Evolutionary conservation across 257 asterid species (phyloP).

Genomic region (Solanum phureja): DNA sequence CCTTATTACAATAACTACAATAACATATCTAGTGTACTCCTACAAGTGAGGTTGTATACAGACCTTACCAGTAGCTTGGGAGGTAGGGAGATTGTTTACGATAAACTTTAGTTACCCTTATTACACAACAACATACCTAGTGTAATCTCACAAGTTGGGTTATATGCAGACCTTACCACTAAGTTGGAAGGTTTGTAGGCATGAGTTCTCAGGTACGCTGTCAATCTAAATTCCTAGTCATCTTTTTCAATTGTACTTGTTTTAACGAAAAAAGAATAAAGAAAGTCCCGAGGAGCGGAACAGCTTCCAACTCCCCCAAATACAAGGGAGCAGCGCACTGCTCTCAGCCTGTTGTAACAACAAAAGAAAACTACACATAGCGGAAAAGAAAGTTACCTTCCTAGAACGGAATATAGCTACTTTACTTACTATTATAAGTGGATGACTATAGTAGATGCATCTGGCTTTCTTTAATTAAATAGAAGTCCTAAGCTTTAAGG

Average conservation of each 20-base stretch:
- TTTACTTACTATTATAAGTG: not conserved
- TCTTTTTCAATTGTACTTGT: not conserved
- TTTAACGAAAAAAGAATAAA: not conserved
- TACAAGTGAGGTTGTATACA: not conserved
- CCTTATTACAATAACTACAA: not conserved
- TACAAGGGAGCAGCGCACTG: too few relatives aligned
- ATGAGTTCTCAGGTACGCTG: too few relatives aligned
- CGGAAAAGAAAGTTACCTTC: too few relatives aligned
- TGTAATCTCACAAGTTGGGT: not conserved
- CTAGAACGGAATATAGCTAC: not conserved
- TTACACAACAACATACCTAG: not conserved
- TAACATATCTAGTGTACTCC: not conserved
- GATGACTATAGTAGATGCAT: not conserved
- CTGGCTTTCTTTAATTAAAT: not conserved
- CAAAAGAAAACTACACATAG: too few relatives aligned
- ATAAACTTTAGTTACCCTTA: not conserved
- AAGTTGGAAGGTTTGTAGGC: not conserved
- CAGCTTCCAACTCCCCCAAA: too few relatives aligned
- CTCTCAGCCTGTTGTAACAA: not conserved
- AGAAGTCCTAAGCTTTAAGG: too few relatives aligned
- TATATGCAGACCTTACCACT: not conserved
- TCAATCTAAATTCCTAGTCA: not conserved
- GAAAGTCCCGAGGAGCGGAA: not conserved
- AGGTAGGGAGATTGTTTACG: not conserved
- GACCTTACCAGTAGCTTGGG: not conserved